A percentile compares a stretch with the other conserved stretches of the same genome.
Evolutionary conservation across 2,329 filamentous ascomycete species (phyloP).

Genomic region (Aspergillus melleus): DNA sequence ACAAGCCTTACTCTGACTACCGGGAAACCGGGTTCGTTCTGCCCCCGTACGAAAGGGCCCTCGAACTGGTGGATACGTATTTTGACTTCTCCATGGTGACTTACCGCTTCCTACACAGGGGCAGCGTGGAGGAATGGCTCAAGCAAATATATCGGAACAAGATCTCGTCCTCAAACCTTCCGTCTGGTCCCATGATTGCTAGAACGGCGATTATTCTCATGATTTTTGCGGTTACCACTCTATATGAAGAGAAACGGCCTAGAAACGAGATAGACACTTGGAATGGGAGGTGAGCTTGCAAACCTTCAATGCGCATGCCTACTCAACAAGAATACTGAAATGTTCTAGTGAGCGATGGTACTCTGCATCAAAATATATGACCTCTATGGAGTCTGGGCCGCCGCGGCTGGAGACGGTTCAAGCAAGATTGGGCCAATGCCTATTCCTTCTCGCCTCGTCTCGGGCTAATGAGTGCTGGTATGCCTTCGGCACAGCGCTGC

Average conservation of each 20-base stretch:
- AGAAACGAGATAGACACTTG: conserved; percentile 24
- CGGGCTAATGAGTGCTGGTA: conserved; percentile 64
- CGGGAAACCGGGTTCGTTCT: conserved; percentile 39
- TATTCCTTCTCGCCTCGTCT: conserved; percentile 60
- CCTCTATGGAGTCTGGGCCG: conserved; percentile 51
- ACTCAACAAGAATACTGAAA: neutral
- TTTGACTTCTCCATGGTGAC: conserved; percentile 63
- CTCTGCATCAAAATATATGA: conserved; percentile 37
- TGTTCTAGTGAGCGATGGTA: conserved; percentile 38
- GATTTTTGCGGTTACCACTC: conserved; percentile 50
- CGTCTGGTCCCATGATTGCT: conserved; percentile 45
- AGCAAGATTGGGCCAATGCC: conserved; percentile 57
- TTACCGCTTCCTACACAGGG: conserved; percentile 58
- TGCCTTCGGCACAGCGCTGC: conserved; percentile 57
- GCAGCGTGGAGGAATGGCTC: conserved; percentile 53
- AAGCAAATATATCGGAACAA: conserved; percentile 41
- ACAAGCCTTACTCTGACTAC: conserved; percentile 48
- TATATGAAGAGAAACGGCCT: conserved; percentile 46
- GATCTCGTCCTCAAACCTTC: conserved; percentile 35
- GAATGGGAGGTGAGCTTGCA: conserved; percentile 29
- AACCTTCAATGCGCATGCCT: neutral
- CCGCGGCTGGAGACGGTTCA: conserved; percentile 59
- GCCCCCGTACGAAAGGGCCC: conserved; percentile 39
- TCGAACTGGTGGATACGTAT: conserved; percentile 53
- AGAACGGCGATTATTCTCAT: conserved; percentile 51